These are phyloP conservation scores for Pistacia vera DNA, from an alignment of 345 rosid genomes.

Conservation along the genomic window DNA sequence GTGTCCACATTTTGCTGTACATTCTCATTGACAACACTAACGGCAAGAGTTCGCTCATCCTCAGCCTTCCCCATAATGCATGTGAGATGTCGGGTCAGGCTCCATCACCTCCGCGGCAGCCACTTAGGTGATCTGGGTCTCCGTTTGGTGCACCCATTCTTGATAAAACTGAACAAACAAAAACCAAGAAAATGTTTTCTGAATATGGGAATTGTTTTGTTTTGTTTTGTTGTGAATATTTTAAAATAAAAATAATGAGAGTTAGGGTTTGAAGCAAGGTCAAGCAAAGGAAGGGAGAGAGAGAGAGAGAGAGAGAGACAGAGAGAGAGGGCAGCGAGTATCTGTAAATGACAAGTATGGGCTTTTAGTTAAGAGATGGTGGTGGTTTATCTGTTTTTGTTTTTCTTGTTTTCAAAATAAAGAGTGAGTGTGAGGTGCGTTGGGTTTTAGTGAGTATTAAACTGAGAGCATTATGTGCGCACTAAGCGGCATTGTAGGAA, in stretches of 20 bases:
- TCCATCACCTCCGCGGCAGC: constrained; percentile 25
- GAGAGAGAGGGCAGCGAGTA: constrained; percentile 38
- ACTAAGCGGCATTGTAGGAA: background rate
- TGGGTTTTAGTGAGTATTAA: background rate
- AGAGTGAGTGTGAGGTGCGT: background rate
- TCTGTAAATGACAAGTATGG: constrained; percentile 40
- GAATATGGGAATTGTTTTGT: background rate
- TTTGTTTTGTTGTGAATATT: background rate
- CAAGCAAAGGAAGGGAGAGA: constrained; percentile 20
- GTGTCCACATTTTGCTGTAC: constrained; percentile 25
- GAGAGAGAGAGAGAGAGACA: constrained; percentile 9
- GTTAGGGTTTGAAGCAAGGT: constrained; percentile 35
- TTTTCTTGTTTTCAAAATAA: too few relatives aligned
- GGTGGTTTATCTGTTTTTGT: constrained; percentile 35
- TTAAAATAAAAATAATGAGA: constrained; percentile 8
- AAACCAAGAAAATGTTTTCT: background rate
- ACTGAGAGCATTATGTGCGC: background rate
- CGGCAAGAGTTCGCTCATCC: constrained; percentile 56
- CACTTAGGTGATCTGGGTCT: constrained; percentile 24
- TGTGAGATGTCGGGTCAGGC: constrained; percentile 25
- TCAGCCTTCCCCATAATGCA: constrained; percentile 74
- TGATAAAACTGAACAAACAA: constrained; percentile 6
- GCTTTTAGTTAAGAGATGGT: constrained; percentile 17
- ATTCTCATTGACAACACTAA: constrained; percentile 28
- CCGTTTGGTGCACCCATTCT: constrained; percentile 39